Evolutionary conservation across 306 rosid species (phyloP), one percentile per base, ranked within the genome.

Genomic region (Quercus wislizeni): DNA sequence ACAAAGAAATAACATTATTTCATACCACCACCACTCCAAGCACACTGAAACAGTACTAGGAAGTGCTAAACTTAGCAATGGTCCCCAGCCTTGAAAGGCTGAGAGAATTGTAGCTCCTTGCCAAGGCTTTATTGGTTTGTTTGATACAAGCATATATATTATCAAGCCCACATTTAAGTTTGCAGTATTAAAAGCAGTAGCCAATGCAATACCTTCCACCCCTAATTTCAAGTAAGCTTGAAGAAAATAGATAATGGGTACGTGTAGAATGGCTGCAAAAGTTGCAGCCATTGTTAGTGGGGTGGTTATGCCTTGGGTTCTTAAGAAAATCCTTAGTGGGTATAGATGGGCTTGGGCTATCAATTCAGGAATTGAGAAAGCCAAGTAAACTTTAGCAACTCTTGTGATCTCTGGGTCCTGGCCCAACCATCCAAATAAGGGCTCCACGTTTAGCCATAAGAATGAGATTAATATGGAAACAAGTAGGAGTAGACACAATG

Each of bases 11-110:
- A 94, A 56, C 97, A 95, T 91, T 17, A 95, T 89, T 82, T 95
- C 99, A 30, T 94, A 94, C 84, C 97, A 92, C 99, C 98, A 92
- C 97, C 96, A 92, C 73, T 90, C 99, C 83, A 95, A 82, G 82
- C 98, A 95, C 61, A 92, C 83, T 0, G 98, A 87, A 5, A 87
- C 46, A 27, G 94, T 87, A 69, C 96, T 92, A 1, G 96, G 98
- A n/a, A 94, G 68, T 27, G 97, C 93, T 21, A 94, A 77, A 0
- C 82, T 90, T 41, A 92, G 77, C 71, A 93, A 63, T 21, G 97
- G 98, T 55, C 55, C 69, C 98, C 98, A 94, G 15, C 90, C 96
- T 25, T 77, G 84, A 23, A 92, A 81, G 1, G 89, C 33, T 5
- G 91, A 68, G 33, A 71, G 21, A 65, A 87, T 6, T 0, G 88